These are phyloP conservation scores for Boletus rubescentipes DNA, from an alignment of 768 basidiomycete genomes.

Conservation along the genomic window DNA sequence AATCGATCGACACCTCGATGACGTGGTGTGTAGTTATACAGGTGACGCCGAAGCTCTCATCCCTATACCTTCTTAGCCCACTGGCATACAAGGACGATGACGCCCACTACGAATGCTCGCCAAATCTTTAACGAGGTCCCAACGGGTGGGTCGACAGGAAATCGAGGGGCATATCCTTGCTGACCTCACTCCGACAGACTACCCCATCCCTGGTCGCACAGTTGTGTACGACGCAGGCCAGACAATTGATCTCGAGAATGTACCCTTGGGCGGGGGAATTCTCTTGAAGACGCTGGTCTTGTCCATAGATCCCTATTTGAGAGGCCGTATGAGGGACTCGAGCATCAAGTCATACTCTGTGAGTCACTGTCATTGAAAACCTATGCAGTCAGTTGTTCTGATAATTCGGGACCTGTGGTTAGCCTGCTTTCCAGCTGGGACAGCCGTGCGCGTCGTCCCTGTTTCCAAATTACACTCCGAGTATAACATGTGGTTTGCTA, in stretches of 20 bases:
- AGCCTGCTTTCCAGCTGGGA: slow-evolving; percentile 14
- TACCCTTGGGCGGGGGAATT: slow-evolving; percentile 44
- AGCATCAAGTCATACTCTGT: slow-evolving; percentile 11
- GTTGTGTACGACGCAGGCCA: slow-evolving; percentile 45
- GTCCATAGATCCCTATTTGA: slow-evolving; percentile 48
- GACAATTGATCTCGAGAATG: slow-evolving; percentile 50
- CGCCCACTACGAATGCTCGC: slow-evolving; percentile 32
- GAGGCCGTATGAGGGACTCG: slow-evolving; percentile 39
- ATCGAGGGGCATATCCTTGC: neutral
- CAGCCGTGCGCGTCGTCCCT: slow-evolving; percentile 9
- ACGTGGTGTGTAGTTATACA: neutral
- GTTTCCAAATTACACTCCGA: neutral
- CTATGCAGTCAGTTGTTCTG: neutral
- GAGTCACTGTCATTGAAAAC: neutral
- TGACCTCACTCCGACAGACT: slow-evolving; percentile 23
- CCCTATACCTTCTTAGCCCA: neutral
- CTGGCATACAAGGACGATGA: slow-evolving; percentile 4
- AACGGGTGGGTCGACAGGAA: neutral
- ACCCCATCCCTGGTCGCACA: slow-evolving; percentile 44
- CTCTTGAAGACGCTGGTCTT: slow-evolving; percentile 50
- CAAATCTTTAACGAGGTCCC: slow-evolving; percentile 40
- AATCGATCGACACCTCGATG: too few relatives aligned
- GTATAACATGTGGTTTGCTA: neutral
- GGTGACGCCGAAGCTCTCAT: neutral
- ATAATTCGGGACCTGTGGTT: neutral